These are phyloP conservation scores for Peronospora belbahrii DNA, from an alignment of 352 stramenopile genomes.

Conservation along the genomic window DNA sequence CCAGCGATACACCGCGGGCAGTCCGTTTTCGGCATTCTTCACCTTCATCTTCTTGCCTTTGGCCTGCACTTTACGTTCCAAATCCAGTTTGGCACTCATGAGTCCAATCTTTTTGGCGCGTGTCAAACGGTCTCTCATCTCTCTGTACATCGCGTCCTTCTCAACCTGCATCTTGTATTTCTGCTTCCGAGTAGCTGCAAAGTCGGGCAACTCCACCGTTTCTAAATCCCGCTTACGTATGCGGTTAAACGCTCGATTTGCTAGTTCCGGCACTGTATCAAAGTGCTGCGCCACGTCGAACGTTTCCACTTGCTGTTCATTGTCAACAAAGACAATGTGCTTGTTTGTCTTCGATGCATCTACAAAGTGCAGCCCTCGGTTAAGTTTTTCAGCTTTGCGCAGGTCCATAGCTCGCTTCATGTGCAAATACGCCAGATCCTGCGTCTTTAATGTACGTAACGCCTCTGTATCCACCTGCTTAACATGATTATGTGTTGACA, in stretches of 20 bases:
- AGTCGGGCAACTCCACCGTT: slow-evolving; percentile 29
- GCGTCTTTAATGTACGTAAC: slow-evolving; percentile 90
- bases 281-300: slow-evolving; percentile 93
- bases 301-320: slow-evolving; percentile 48
- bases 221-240: slow-evolving; percentile 51
- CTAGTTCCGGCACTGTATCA: slow-evolving; percentile 71
- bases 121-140: slow-evolving; percentile 59
- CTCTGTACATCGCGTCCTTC: slow-evolving; percentile 56
- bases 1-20: slow-evolving; percentile 82
- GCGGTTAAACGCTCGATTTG: slow-evolving; percentile 65
- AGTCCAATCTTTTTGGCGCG: slow-evolving; percentile 61
- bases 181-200: slow-evolving; percentile 29
- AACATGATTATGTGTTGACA: slow-evolving; percentile 67
- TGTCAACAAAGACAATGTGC: slow-evolving; percentile 93
- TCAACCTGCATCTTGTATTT: slow-evolving; percentile 52
- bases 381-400: slow-evolving; percentile 75
- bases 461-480: slow-evolving; percentile 65
- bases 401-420: slow-evolving; percentile 80
- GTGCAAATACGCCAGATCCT: slow-evolving; percentile 93
- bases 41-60: slow-evolving; percentile 86
- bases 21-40: slow-evolving; percentile 48
- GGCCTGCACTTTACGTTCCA: slow-evolving; percentile 73
- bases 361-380: slow-evolving; percentile 68
- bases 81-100: slow-evolving; percentile 67
- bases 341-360: slow-evolving; percentile 75